Conservation (phyloP, 140 eudicot genomes). For the Oenanthe javanica region DNA sequence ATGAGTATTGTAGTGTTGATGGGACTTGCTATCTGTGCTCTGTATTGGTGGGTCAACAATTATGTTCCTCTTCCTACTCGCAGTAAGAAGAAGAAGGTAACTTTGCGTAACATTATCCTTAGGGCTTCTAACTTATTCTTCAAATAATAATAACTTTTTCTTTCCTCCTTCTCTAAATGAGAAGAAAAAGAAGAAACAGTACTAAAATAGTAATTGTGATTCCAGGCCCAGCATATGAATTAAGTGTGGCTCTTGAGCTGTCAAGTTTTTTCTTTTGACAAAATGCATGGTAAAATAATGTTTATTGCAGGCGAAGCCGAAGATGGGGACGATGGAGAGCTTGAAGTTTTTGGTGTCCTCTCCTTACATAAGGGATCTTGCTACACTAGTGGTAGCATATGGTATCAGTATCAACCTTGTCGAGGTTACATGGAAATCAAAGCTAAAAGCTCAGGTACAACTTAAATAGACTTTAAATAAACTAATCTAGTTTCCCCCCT, state of each 20-base stretch:
- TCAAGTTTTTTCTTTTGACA: not conserved
- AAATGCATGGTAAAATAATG: not conserved
- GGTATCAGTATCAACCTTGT: conserved; percentile 95
- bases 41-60: conserved; percentile 94
- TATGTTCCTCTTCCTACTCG: conserved; percentile 84
- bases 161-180: not conserved
- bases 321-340: conserved; percentile 97
- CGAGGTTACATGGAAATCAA: conserved; percentile 99
- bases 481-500: not conserved
- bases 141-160: not conserved
- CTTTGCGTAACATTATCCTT: not conserved
- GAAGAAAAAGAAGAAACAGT: no score
- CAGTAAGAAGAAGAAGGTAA: conserved; percentile 93
- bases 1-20: conserved; percentile 84
- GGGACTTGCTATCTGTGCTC: conserved; percentile 78
- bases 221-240: not conserved
- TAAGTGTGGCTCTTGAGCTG: not conserved
- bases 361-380: conserved; percentile 87
- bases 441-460: conserved; percentile 96
- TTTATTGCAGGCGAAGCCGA: conserved; percentile 67
- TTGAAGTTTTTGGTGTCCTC: conserved; percentile 83
- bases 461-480: not conserved
- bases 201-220: not conserved
- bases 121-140: not conserved
- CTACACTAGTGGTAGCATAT: conserved; percentile 90